Evolutionary conservation across 2,329 filamentous ascomycete genomes (phyloP).

Genomic region (Trichophyton equinum): DNA sequence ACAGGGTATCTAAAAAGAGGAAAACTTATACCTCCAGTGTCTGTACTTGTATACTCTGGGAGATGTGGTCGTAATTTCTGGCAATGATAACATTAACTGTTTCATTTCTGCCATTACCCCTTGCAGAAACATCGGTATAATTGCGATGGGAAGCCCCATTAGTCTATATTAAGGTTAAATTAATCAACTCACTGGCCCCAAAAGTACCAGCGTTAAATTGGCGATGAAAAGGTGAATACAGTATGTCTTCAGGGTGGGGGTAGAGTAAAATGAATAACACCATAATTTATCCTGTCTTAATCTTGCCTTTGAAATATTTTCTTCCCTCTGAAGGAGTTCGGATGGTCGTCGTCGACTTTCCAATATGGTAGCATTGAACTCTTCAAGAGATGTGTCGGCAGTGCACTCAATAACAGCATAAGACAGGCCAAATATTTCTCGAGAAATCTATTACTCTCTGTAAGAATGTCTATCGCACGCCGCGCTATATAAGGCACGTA

Average conservation of each 20-base stretch:
- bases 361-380: constrained; percentile 65
- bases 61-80: constrained; percentile 62
- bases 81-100: constrained; percentile 78
- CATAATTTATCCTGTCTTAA: background rate
- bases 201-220: too few relatives aligned
- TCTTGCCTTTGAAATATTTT: background rate
- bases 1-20: background rate
- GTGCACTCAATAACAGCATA: constrained; percentile 61
- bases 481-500: constrained; percentile 24
- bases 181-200: background rate
- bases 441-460: constrained; percentile 43
- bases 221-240: too few relatives aligned
- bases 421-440: constrained; percentile 59
- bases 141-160: background rate
- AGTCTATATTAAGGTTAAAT: background rate
- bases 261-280: too few relatives aligned
- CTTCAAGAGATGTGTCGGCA: constrained; percentile 60
- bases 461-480: background rate
- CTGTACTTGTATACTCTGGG: constrained; percentile 71
- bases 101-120: constrained; percentile 32
- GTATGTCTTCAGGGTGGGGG: too few relatives aligned
- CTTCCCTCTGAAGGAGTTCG: background rate
- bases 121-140: too few relatives aligned
- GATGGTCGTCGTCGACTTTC: background rate
- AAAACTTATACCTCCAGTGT: constrained; percentile 41